phyloP scores from a whole-genome alignment of 2,329 filamentous ascomycete genomes.

The Fusarium anguioides region DNA sequence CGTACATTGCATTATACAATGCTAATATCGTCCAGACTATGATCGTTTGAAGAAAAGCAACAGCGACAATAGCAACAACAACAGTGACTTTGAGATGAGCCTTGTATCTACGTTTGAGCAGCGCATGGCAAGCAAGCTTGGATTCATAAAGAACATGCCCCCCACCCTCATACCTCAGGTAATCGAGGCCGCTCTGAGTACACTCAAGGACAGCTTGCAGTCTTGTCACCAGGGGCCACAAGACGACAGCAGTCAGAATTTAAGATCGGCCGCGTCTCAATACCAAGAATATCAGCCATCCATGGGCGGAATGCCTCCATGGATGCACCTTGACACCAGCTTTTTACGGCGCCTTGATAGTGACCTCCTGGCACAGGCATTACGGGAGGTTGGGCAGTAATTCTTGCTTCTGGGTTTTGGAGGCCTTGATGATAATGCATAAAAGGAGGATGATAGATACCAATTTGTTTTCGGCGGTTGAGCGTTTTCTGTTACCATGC shows the following conservation, averaged over 20 bases:
- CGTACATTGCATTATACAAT: not conserved
- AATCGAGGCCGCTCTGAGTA: not conserved
- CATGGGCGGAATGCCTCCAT: not conserved
- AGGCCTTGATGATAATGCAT: not conserved
- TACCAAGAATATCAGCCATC: not conserved
- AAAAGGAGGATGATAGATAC: conserved; percentile 1
- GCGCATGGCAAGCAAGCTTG: not conserved
- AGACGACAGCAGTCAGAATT: not conserved
- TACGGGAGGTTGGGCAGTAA: not conserved
- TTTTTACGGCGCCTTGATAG: not conserved
- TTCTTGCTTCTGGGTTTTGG: not conserved
- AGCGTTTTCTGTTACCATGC: not conserved
- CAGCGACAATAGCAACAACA: not conserved
- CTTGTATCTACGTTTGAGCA: conserved; percentile 4
- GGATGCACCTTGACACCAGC: not conserved
- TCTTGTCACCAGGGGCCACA: not conserved
- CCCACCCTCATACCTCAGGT: not conserved
- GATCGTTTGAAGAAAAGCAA: not conserved
- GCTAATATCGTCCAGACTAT: conserved; percentile 23
- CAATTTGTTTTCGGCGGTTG: conserved; percentile 14
- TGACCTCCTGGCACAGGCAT: not conserved
- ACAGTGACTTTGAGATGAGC: conserved; percentile 1
- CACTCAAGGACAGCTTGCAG: conserved; percentile 4
- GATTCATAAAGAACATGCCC: not conserved
- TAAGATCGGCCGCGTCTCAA: not conserved